Evolutionary conservation across 106 monocot species (phyloP).

Genomic region (Allium cepa): DNA sequence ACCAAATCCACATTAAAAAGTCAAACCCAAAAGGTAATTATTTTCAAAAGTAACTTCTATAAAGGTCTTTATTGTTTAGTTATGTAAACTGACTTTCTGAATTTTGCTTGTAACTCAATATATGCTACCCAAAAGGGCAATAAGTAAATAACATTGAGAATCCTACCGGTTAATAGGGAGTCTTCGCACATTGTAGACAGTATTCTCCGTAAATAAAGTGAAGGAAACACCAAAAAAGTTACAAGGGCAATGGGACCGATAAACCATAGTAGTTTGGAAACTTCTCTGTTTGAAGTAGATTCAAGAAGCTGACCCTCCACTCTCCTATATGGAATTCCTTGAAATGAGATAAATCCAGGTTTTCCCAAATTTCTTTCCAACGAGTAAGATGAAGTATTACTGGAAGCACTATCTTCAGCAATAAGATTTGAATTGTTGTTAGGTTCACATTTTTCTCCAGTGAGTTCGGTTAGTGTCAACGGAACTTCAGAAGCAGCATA

Average conservation of each 20-base stretch:
- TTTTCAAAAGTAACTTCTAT: neutral
- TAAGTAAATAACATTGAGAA: neutral
- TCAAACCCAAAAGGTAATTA: neutral
- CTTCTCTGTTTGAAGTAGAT: slow-evolving; percentile 23
- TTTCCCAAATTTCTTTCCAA: slow-evolving; percentile 35
- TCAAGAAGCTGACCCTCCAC: slow-evolving; percentile 14
- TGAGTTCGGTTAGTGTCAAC: slow-evolving; percentile 19
- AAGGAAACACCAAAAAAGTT: slow-evolving; percentile 78
- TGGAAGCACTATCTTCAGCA: slow-evolving; percentile 10
- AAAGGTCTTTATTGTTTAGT: neutral
- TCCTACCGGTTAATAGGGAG: slow-evolving; percentile 79
- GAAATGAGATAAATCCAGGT: slow-evolving; percentile 69
- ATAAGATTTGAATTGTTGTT: slow-evolving; percentile 15
- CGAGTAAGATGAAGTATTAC: slow-evolving; percentile 13
- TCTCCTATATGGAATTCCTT: slow-evolving; percentile 27
- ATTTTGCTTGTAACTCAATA: neutral
- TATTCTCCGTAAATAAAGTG: slow-evolving; percentile 76
- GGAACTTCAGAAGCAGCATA: slow-evolving; percentile 33
- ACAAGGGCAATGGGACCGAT: slow-evolving; percentile 78
- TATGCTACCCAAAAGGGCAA: neutral
- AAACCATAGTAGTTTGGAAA: slow-evolving; percentile 59
- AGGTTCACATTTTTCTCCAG: slow-evolving; percentile 9
- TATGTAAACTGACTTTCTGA: neutral
- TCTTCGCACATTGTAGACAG: slow-evolving; percentile 72
- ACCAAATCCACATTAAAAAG: too few relatives aligned